Base-by-base conservation (phyloP, 768 basidiomycete genomes). In the Russula foetens region DNA sequence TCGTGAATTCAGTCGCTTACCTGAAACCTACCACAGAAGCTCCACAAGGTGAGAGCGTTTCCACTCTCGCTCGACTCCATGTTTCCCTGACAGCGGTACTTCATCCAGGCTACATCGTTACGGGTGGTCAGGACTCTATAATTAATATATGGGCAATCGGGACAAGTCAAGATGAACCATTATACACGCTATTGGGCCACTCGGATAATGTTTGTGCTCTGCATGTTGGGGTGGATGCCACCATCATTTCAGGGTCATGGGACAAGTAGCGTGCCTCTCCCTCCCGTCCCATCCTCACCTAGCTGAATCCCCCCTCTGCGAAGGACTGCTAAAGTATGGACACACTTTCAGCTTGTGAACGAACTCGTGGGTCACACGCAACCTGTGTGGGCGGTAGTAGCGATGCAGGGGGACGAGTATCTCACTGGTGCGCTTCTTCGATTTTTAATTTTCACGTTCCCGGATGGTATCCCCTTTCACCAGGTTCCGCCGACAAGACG, bases 321-420 rank as follows among this genome's bases (percentile, higher is more conserved):
- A 68, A 98, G 95, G 70, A 92, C 96, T 1, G 96, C 93, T 38
- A 92, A 92, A 74, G 88, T 99, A 2, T 98, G 94, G 93, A 85
- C 84, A 72, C 78, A 88, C 67, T 93, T 90, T 71, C 72, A 82
- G 59, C 73, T 84, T 55, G 77, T 77, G 8, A 82, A 89, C 67
- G 88, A 88, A 62, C 80, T 99, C 55, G 82, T 84, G 67, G 92
- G 86, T 19, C 96, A 98, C 69, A 77, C 87, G 56, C 90, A 94
- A 72, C 87, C 96, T 8, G 95, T 98, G 2, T 97, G 94, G 94
- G 90, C 92, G 5, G 94, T 97, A 6, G 74, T 90, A 48, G 86
- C 85, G 23, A 74, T 98, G 29, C 85, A 85, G 43, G 84, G 86
- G 54, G 84, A 86, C 12, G 79, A 85, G 63, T 86, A 83, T 65